These are phyloP conservation scores for Rhizomucor miehei DNA, from an alignment of 371 early-diverging fungal genomes.

Conservation along the genomic window DNA sequence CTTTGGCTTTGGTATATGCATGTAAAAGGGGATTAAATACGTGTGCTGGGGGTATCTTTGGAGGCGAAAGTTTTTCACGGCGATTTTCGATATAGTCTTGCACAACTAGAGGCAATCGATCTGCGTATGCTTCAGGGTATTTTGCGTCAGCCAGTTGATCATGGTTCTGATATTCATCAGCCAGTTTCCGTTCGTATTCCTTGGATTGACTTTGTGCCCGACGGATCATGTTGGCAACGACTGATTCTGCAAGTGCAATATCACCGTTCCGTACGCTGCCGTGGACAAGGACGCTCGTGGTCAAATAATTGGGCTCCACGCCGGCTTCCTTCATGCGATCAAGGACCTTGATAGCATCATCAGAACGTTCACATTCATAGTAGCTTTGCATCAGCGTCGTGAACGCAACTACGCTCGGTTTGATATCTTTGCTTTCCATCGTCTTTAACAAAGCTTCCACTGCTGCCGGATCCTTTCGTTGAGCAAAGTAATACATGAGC, in stretches of 20 bases:
- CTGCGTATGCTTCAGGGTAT: conserved; percentile 12
- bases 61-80: not conserved
- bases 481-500: conserved; percentile 37
- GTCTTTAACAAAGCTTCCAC: conserved; percentile 35
- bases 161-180: not conserved
- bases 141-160: conserved; percentile 6
- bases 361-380: conserved; percentile 15
- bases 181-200: not conserved
- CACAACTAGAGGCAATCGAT: conserved; percentile 22
- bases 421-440: conserved; percentile 28
- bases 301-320: conserved; percentile 20
- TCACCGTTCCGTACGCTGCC: conserved; percentile 19
- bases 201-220: conserved; percentile 4
- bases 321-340: conserved; percentile 34
- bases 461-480: conserved; percentile 27
- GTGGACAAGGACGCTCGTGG: conserved; percentile 25
- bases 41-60: conserved; percentile 19
- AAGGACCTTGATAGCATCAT: conserved; percentile 25
- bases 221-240: conserved; percentile 18
- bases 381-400: conserved; percentile 42
- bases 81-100: conserved; percentile 28
- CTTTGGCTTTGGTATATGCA: conserved; percentile 11
- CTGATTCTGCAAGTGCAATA: conserved; percentile 25
- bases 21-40: conserved; percentile 33
- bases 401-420: conserved; percentile 24